Base-by-base conservation (phyloP, 2,329 filamentous ascomycete species). In the Ascocoryne sarcoides region DNA sequence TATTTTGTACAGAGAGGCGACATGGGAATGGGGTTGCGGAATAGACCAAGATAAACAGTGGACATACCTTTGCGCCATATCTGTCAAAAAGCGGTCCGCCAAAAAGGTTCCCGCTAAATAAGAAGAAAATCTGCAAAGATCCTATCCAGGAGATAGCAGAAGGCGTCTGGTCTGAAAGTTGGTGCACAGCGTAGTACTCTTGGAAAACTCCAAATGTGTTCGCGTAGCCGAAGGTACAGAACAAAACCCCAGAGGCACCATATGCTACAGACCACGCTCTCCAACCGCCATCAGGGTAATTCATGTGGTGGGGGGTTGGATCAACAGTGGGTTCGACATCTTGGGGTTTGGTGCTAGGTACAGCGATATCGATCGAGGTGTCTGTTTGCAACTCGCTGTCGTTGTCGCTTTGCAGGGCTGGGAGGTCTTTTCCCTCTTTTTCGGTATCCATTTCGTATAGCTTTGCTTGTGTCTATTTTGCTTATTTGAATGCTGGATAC, bases 81-180 rank as follows among this genome's bases (percentile, higher is more conserved):
- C 64, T 70, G 53, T 85, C 82, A 49, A 71, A 82, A 0, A 81
- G 35, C 17, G 71, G 74, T 2, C 81, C 80, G 1, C 55, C 48
- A 12, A 80, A 67, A 5, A 83, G 52, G 0, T 75, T 74, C 48
- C 68, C 51, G 2, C 53, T 49, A 26, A 61, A 55, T 59, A 80
- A 65, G 48, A 74, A 65, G 51, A 71, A 73, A 15, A 68, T 60
- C 42, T 77, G 67, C 0, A 77, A 52, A 0, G 74, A 74, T 0
- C 72, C 67, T 32, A 79, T 79, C 76, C 75, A 80, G 12, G 75
- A 63, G 16, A 80, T 66, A 1, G 67, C 67, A 30, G 70, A 75
- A 1, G 70, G 50, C 0, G 70, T 69, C 47, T 73, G 68, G 4
- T 62, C 32, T 4, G 50, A 56, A 3, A 79, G 58, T 16, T 70